These are phyloP conservation scores for Golubevia pallescens DNA, from an alignment of 1,284 basidiomycete genomes.

Conservation along the genomic window DNA sequence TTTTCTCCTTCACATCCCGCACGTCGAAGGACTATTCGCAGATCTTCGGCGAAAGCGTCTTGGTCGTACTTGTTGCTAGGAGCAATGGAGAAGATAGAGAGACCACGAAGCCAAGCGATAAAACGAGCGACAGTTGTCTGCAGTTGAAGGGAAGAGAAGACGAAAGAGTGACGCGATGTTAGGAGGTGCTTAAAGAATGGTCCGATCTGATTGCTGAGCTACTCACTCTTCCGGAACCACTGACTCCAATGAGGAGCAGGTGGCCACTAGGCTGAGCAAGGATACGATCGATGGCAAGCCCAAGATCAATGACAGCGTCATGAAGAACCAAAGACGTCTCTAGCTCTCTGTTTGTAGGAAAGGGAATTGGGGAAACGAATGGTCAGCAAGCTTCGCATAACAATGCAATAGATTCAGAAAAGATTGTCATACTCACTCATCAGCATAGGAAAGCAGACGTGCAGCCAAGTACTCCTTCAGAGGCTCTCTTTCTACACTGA, in stretches of 20 bases:
- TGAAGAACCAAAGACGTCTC: slow-evolving; percentile 98
- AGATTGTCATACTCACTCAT: slow-evolving; percentile 20
- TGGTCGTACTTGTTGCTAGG: slow-evolving; percentile 98
- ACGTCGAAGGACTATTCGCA: slow-evolving; percentile 88
- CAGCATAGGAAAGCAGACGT: slow-evolving; percentile 75
- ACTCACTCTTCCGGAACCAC: slow-evolving; percentile 96
- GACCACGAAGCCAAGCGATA: slow-evolving; percentile 99
- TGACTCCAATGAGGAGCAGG: slow-evolving; percentile 92
- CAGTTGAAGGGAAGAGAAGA: neutral
- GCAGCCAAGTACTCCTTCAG: slow-evolving; percentile 97
- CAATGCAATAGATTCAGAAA: neutral
- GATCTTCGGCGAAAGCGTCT: slow-evolving; percentile 97
- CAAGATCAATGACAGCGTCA: slow-evolving; percentile 97
- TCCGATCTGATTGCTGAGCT: no score
- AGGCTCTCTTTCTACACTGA: slow-evolving; percentile 88
- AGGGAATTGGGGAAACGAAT: no score
- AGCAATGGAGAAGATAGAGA: slow-evolving; percentile 98
- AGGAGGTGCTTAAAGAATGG: no score
- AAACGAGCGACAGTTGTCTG: slow-evolving; percentile 97
- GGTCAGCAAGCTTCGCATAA: no score
- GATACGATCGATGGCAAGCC: slow-evolving; percentile 96
- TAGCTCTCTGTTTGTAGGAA: slow-evolving; percentile 87
- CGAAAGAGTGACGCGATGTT: neutral
- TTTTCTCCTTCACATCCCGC: slow-evolving; percentile 98
- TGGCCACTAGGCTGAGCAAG: slow-evolving; percentile 98